phyloP scores from a whole-genome alignment of 139 green algal species.

The Picochlorum sp. region DNA sequence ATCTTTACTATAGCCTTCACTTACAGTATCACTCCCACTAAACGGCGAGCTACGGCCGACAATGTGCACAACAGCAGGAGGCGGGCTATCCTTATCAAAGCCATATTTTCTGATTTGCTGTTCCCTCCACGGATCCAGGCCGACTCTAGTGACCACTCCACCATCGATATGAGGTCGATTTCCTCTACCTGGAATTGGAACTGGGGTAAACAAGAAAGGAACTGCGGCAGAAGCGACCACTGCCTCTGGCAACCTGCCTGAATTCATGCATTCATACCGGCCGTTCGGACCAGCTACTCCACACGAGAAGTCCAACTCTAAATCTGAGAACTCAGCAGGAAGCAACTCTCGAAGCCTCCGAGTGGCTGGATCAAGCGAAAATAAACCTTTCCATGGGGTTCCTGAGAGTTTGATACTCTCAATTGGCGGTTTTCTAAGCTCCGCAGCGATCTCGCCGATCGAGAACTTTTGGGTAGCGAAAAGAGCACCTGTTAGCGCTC shows the following conservation, averaged over 20 bases:
- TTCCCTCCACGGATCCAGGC: constrained; percentile 53
- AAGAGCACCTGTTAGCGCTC: constrained; percentile 61
- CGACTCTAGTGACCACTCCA: constrained; percentile 65
- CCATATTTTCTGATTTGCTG: background rate
- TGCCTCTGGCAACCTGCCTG: constrained; percentile 64
- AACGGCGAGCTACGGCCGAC: constrained; percentile 66
- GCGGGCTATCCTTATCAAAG: constrained; percentile 1
- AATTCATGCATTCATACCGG: constrained; percentile 56
- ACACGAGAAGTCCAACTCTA: constrained; percentile 62
- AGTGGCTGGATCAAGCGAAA: constrained; percentile 59
- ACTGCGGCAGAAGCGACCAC: constrained; percentile 80
- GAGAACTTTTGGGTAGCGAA: constrained; percentile 62
- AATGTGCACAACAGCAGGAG: constrained; percentile 69
- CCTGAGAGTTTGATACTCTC: constrained; percentile 38
- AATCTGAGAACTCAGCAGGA: constrained; percentile 68
- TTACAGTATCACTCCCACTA: constrained; percentile 56
- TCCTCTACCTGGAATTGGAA: constrained; percentile 54
- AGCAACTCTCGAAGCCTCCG: constrained; percentile 53
- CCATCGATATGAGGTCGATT: constrained; percentile 63
- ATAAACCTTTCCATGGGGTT: constrained; percentile 56
- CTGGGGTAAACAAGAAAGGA: constrained; percentile 61
- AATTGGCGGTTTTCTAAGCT: constrained; percentile 56
- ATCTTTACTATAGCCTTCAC: constrained; percentile 6
- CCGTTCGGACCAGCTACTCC: constrained; percentile 47
- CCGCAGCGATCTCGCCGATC: constrained; percentile 42